These are phyloP conservation scores for Acmispon strigosus DNA, from an alignment of 306 rosid genomes.

Conservation along the genomic window DNA sequence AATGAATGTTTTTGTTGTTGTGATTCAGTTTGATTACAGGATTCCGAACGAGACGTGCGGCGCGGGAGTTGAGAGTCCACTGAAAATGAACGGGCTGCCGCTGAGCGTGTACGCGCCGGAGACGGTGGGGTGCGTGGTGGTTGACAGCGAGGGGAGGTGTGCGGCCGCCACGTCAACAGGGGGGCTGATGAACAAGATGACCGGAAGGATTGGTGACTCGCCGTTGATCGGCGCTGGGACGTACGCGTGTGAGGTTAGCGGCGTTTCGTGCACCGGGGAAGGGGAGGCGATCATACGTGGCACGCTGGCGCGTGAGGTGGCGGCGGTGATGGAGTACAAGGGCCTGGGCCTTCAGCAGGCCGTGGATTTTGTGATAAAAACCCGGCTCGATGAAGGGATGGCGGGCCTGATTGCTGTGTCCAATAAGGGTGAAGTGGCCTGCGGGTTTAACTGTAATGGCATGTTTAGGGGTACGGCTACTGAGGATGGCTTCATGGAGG, in stretches of 20 bases:
- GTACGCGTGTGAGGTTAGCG: conserved; percentile 76
- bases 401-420: conserved; percentile 95
- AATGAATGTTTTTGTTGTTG: too few species aligned
- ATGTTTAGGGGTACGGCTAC: conserved; percentile 87
- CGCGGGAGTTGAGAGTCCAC: conserved; percentile 42
- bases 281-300: conserved; percentile 96
- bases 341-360: conserved; percentile 72
- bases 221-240: conserved; percentile 87
- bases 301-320: conserved; percentile 87
- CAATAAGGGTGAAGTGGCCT: conserved; percentile 69
- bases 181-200: conserved; percentile 82
- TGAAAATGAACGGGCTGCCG: conserved; percentile 81
- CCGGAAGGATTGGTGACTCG: conserved; percentile 83
- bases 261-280: conserved; percentile 90
- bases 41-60: conserved; percentile 64
- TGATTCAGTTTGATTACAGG: conserved; percentile 70
- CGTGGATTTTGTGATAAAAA: conserved; percentile 63
- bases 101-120: conserved; percentile 82
- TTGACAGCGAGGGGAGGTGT: conserved; percentile 60
- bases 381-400: conserved; percentile 71
- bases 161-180: conserved; percentile 93
- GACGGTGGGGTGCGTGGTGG: conserved; percentile 96
- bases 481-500: conserved; percentile 86
- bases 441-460: conserved; percentile 70
- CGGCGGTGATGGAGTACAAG: conserved; percentile 93